Conservation (phyloP, 2,329 filamentous ascomycete species). For the Mariannaea sp. region DNA sequence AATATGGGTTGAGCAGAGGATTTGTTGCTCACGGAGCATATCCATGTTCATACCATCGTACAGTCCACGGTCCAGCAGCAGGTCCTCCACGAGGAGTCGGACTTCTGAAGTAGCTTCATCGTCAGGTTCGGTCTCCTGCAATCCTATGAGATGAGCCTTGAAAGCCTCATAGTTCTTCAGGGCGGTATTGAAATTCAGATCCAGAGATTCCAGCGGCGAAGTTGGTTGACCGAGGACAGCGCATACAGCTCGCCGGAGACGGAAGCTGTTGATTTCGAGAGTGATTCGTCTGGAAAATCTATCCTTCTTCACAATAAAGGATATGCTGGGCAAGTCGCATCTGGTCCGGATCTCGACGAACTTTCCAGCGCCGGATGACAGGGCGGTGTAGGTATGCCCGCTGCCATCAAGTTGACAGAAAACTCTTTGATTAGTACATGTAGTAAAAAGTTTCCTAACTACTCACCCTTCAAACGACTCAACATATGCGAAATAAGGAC, state of each 20-base stretch:
- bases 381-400: slow-evolving; percentile 31
- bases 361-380: slow-evolving; percentile 38
- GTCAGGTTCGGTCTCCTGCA: slow-evolving; percentile 15
- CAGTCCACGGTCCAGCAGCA: slow-evolving; percentile 36
- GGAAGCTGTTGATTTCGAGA: slow-evolving; percentile 41
- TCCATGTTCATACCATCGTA: slow-evolving; percentile 37
- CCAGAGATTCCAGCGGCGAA: slow-evolving; percentile 12
- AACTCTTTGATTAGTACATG: slow-evolving; percentile 17
- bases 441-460: not conserved
- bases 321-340: slow-evolving; percentile 26
- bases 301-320: slow-evolving; percentile 39
- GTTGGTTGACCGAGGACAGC: slow-evolving; percentile 40
- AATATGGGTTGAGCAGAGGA: slow-evolving; percentile 30
- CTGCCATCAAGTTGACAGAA: slow-evolving; percentile 16
- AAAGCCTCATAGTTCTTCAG: slow-evolving; percentile 34
- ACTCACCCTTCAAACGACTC: slow-evolving; percentile 36
- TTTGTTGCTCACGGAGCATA: slow-evolving; percentile 22
- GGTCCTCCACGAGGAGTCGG: slow-evolving; percentile 34
- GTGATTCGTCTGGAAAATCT: slow-evolving; percentile 27
- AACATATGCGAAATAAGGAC: slow-evolving; percentile 34
- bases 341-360: slow-evolving; percentile 31
- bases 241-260: slow-evolving; percentile 45
- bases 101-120: slow-evolving; percentile 33
- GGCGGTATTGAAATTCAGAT: slow-evolving; percentile 31
- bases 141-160: slow-evolving; percentile 23